Conservation (phyloP, 805 yeast species). For the Metschnikowia vanudenii region DNA sequence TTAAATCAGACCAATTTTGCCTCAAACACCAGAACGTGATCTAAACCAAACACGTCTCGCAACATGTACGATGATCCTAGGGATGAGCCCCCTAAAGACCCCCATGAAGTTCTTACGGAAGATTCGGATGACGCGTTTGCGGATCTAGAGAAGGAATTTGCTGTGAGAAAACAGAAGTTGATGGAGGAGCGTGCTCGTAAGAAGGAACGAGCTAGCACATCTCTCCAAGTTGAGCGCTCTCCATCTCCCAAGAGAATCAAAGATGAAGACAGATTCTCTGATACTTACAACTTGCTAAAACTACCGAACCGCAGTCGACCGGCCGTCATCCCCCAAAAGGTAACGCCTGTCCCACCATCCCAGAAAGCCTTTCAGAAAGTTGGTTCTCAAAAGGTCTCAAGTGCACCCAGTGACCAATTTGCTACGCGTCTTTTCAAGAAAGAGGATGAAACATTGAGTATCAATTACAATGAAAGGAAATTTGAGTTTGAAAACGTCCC, state of each 20-base stretch:
- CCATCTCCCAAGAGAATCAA: conserved; percentile 16
- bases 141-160: conserved; percentile 38
- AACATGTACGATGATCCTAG: conserved; percentile 33
- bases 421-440: conserved; percentile 15
- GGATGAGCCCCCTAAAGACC: conserved; percentile 19
- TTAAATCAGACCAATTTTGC: background rate
- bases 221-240: conserved; percentile 16
- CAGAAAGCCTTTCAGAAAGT: conserved; percentile 8
- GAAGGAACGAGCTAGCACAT: conserved; percentile 1
- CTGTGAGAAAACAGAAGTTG: conserved; percentile 23
- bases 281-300: background rate
- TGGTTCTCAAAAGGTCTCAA: conserved; percentile 8
- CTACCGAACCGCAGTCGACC: background rate
- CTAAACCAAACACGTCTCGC: background rate
- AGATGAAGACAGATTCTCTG: background rate
- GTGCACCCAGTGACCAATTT: conserved; percentile 11
- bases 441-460: background rate
- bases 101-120: conserved; percentile 35
- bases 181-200: conserved; percentile 20
- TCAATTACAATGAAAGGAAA: conserved; percentile 15
- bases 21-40: no score
- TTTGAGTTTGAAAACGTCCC: conserved; percentile 22
- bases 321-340: background rate
- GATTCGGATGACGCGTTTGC: conserved; percentile 39
- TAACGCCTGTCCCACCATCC: background rate